These are phyloP conservation scores for Podosphaera leucotricha DNA, from an alignment of 2,329 filamentous ascomycete species.

Conservation along the genomic window DNA sequence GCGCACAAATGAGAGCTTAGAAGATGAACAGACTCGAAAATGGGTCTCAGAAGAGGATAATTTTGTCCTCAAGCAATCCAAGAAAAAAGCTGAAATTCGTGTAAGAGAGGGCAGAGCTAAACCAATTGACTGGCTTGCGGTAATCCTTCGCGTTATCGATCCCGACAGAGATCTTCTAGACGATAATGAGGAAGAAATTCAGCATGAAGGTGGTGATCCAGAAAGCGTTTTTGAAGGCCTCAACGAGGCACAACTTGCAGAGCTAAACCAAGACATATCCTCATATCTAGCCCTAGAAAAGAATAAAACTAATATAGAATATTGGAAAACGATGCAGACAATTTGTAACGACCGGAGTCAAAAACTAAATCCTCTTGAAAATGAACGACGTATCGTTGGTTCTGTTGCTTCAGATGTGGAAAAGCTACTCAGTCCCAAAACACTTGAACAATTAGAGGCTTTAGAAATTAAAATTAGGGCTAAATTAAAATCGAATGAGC, in stretches of 20 bases:
- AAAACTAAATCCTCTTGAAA: slow-evolving; percentile 32
- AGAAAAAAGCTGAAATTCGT: slow-evolving; percentile 91
- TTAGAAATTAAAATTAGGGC: slow-evolving; percentile 68
- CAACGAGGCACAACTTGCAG: slow-evolving; percentile 38
- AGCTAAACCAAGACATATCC: slow-evolving; percentile 60
- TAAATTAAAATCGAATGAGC: slow-evolving; percentile 68
- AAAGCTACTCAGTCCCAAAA: slow-evolving; percentile 63
- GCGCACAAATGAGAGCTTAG: slow-evolving; percentile 11
- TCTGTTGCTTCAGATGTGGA: slow-evolving; percentile 78
- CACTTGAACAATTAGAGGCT: slow-evolving; percentile 61
- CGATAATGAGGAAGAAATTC: slow-evolving; percentile 49
- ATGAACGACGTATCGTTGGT: slow-evolving; percentile 49
- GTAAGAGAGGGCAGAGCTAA: slow-evolving; percentile 78
- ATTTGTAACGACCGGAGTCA: slow-evolving; percentile 57
- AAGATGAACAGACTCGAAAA: slow-evolving; percentile 54
- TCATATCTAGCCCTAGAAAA: slow-evolving; percentile 65
- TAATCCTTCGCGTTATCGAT: slow-evolving; percentile 75
- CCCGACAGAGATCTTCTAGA: slow-evolving; percentile 65
- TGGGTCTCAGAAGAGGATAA: slow-evolving; percentile 91
- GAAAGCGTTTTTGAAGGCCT: slow-evolving; percentile 59
- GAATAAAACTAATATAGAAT: slow-evolving; percentile 55
- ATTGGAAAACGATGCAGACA: slow-evolving; percentile 76
- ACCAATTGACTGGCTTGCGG: slow-evolving; percentile 81
- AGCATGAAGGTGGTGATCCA: slow-evolving; percentile 57
- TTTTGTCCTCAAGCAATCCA: slow-evolving; percentile 88